A percentile compares a stretch with the other conserved stretches of the same genome.
These are phyloP conservation scores for Atalantia buxifolia DNA, from an alignment of 345 rosid species.

Conservation along the genomic window DNA sequence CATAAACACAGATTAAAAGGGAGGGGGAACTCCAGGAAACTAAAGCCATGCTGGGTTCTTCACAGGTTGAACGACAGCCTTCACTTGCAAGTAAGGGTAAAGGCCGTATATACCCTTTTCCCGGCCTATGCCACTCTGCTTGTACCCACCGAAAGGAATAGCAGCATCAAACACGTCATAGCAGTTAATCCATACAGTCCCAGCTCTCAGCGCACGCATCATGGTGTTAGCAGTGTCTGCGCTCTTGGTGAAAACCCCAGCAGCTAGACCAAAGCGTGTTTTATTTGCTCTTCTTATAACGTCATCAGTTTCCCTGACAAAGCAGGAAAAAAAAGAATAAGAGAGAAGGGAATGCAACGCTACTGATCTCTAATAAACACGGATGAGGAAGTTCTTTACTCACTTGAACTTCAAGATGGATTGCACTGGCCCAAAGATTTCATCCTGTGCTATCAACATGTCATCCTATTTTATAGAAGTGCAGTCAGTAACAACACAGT, in stretches of 20 bases:
- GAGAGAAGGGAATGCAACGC: not conserved
- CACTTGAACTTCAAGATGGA: conserved; percentile 92
- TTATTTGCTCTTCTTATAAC: conserved; percentile 72
- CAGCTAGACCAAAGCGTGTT: conserved; percentile 74
- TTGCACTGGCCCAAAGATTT: conserved; percentile 98
- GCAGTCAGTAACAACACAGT: not conserved
- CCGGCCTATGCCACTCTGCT: conserved; percentile 94
- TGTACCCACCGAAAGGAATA: conserved; percentile 93
- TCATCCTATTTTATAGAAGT: conserved; percentile 49
- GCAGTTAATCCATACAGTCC: conserved; percentile 93
- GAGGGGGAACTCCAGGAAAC: not conserved
- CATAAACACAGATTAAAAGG: not conserved
- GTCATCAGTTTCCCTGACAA: conserved; percentile 60
- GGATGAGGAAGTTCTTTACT: conserved; percentile 13
- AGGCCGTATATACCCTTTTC: conserved; percentile 97
- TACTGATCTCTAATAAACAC: not conserved
- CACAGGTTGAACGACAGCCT: conserved; percentile 84
- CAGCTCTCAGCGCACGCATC: conserved; percentile 67
- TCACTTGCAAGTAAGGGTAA: conserved; percentile 81
- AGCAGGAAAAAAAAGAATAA: not conserved
- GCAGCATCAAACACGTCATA: conserved; percentile 90
- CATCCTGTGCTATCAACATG: conserved; percentile 90
- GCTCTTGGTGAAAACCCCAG: conserved; percentile 79
- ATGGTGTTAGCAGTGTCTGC: conserved; percentile 68
- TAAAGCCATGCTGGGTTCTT: conserved; percentile 85